Base-by-base conservation (phyloP, 2,329 filamentous ascomycete species). In the Colletotrichum cereale region DNA sequence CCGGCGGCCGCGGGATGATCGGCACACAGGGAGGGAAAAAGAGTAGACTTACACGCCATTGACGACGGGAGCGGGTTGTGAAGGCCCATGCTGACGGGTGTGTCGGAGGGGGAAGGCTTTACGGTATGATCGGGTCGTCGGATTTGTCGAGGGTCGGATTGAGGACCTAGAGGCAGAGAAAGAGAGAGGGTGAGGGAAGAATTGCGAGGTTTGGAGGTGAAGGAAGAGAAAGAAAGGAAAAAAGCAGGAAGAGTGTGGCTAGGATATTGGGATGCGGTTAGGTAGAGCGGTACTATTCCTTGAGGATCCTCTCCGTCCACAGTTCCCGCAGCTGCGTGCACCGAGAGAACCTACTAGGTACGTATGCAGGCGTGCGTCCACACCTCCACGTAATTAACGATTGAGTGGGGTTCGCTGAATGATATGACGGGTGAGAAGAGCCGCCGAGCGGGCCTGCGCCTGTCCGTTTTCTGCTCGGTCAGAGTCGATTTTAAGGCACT, bases 31-130 rank as follows among this genome's bases (percentile, higher is more conserved):
- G 72, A 44, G 12, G 44, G n/a, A 36, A 72, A 57, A 58, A 44
- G 62, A 58, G 67, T 67, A 48, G 69, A 88, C 90, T 87, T 87
- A 92, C 90, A 91, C 81, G 89, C 88, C 85, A 92, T 84, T 75
- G 89, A 91, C 79, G 89, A 88, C 79, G 90, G 90, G 72, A 92
- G 86, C 75, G 90, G 90, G 77, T 91, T 92, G 79, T 92, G 86
- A 81, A 92, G 84, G 77, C 90, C 90, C 88, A 91, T 91, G 74
- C 66, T 79, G 77, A 67, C 65, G 56, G 74, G 52, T 73, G 63
- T 65, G 50, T 50, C 53, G 61, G 62, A n/a, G 60, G 64, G 34
- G 62, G 34, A 56, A 64, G 62, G 21, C 12, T 34, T n/a, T 31
- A 31, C 4, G 14, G 50, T 34, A 44, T 29, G 24, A 40, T 50